Evolutionary conservation across 495 filamentous ascomycete species (phyloP), one percentile per base, ranked within the genome.

Genomic region (Copromyces sp.): DNA sequence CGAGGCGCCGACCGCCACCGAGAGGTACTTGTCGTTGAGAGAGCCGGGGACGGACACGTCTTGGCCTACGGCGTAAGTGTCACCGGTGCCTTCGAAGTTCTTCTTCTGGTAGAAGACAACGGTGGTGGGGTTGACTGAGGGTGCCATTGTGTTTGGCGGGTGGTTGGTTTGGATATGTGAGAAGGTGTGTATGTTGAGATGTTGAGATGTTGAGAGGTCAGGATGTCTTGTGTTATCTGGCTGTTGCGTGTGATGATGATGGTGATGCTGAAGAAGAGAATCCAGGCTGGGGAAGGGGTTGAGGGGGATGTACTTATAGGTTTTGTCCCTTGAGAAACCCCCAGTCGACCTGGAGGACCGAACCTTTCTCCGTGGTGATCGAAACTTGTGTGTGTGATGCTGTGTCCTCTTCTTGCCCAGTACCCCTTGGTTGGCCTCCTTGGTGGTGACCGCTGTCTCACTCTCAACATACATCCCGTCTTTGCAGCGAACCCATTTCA

Each of bases 1-100:
- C 2, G 24, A 20, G 72, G 41, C 7, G 68, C 72, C 72, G 24
- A 73, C 41, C 37, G 45, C 39, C 9, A 70, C 68, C 0, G 72
- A 73, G n/a, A 70, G 44, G 41, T 39, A 69, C 32, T 73, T 70
- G 72, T 73, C 72, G 44, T 73, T 73, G 37, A 73, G 72, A 7
- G 32, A 32, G 37, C 20, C 16, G 6, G 68, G 40, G 3, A 73
- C 20, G 1, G 29, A n/a, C 5, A 73, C 32, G 12, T 73, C 68
- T 9, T 32, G 68, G n/a, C 68, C 68, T 1, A 73, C 0, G 17
- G 39, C 8, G 68, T 73, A 70, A 3, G 37, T 3, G 41, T 69
- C 29, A 9, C 41, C 32, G 16, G 39, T 16, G 65, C 72, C 72
- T 11, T 29, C 9, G 42, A 65, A 69, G 37, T 70, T 4, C 20